Evolutionary conservation across 2,329 filamentous ascomycete species (phyloP).

Genomic region (Curvularia verruculosa): DNA sequence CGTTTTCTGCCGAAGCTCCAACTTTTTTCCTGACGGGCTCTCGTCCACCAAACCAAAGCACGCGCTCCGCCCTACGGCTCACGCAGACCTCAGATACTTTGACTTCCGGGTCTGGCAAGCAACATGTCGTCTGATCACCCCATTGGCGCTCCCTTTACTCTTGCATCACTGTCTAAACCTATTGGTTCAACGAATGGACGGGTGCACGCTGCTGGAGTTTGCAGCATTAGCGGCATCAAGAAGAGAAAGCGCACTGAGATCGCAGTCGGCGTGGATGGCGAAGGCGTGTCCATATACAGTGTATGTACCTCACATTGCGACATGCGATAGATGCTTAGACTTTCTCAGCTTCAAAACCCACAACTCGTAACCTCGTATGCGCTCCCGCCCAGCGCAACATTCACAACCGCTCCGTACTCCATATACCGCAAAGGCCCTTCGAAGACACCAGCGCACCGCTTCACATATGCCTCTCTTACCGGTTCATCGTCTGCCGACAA

Average conservation of each 20-base stretch:
- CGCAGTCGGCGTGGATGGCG: conserved; percentile 64
- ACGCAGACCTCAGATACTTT: conserved; percentile 27
- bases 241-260: conserved; percentile 69
- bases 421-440: conserved; percentile 59
- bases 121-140: conserved; percentile 46
- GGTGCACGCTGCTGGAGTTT: conserved; percentile 55
- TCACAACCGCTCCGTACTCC: conserved; percentile 64
- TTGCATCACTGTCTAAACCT: conserved; percentile 54
- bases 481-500: conserved; percentile 55
- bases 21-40: conserved; percentile 32
- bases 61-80: conserved; percentile 27
- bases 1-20: conserved; percentile 28
- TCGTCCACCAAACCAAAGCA: conserved; percentile 18
- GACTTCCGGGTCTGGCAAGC: conserved; percentile 34
- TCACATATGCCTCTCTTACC: conserved; percentile 62
- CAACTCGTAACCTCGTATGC: conserved; percentile 66
- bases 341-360: conserved; percentile 62
- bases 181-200: conserved; percentile 50
- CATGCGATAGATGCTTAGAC: conserved; percentile 21
- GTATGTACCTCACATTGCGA: conserved; percentile 47
- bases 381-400: conserved; percentile 64
- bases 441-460: conserved; percentile 55
- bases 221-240: conserved; percentile 60
- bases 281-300: conserved; percentile 68
- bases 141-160: conserved; percentile 49